Evolutionary conservation across 2,329 filamentous ascomycete genomes (phyloP).

Genomic region (Chalaropsis thielavioides): DNA sequence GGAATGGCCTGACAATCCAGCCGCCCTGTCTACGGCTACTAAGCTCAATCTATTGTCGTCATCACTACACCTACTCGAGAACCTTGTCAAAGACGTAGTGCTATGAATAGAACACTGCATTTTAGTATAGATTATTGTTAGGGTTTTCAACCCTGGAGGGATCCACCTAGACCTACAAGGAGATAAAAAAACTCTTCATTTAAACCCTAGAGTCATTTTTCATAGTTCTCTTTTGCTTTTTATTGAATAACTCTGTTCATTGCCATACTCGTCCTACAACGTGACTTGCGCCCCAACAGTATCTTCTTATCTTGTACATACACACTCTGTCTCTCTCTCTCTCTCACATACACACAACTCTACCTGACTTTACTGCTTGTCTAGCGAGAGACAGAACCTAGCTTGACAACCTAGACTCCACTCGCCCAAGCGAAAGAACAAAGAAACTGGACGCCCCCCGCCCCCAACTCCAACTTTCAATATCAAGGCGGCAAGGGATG

Average conservation of each 20-base stretch:
- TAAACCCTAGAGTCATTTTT: too few relatives aligned
- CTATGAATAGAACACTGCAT: not conserved
- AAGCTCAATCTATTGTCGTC: not conserved
- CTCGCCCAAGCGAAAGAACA: not conserved
- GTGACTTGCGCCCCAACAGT: too few relatives aligned
- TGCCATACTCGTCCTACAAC: too few relatives aligned
- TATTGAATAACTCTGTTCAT: too few relatives aligned
- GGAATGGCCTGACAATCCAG: not conserved
- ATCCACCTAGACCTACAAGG: too few relatives aligned
- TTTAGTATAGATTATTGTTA: not conserved
- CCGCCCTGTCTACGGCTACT: not conserved
- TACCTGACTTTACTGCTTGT: not conserved
- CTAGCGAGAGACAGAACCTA: not conserved
- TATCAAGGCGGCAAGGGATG: not conserved
- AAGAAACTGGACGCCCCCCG: not conserved
- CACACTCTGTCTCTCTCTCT: too few relatives aligned
- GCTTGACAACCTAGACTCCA: not conserved
- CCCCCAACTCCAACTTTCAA: not conserved
- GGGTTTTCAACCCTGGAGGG: too few relatives aligned
- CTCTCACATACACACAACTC: too few relatives aligned
- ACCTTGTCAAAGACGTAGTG: not conserved
- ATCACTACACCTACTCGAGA: not conserved
- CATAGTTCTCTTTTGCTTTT: too few relatives aligned
- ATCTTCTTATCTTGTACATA: not conserved
- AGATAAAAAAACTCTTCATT: too few relatives aligned